Evolutionary conservation across 75 land plant genomes (phyloP), one percentile per base, ranked within the genome.

Genomic region (Selaginella moellendorffii): DNA sequence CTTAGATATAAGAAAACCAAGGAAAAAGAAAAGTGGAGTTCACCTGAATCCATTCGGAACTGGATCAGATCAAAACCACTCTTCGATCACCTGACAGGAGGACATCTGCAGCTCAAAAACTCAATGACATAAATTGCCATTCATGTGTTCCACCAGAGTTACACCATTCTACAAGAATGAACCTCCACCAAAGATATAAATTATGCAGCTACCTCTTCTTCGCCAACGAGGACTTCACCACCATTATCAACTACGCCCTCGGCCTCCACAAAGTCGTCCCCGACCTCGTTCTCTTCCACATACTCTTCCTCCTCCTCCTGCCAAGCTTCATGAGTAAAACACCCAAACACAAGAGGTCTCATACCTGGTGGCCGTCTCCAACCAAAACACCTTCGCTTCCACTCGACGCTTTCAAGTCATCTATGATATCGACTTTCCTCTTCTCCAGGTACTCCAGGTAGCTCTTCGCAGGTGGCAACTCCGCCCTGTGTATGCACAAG

Each of bases 351-450:
- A 36, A 36, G 46, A 5, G 46, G 10, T 5, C 14, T 36, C 46
- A 5, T 36, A 36, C 46, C 46, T 36, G 46, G 46, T 36, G 46
- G 46, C 46, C 46, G 46, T 36, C 14, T 14, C 14, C 46, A 36
- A 36, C 46, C 46, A 36, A 36, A 36, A 36, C 46, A 14, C 59
- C 59, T 56, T 56, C 59, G n/a, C 59, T 19, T 24, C 78, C 36
- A 53, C 84, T 79, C 85, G 82, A 74, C 36, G 66, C 74, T 66
- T 76, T 75, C 31, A 90, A 78, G 29, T 77, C 82, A 54, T 90
- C 92, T 5, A 84, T 77, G 31, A 90, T 86, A 54, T 79, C 76
- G 1, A 68, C 67, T 21, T 71, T 73, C 59, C 73, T 53, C 46
- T 65, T 77, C 17, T 73, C 81, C 26, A 74, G 71, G 72, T 77